A percentile compares a stretch with the other conserved stretches of the same genome.
Evolutionary conservation across 306 rosid genomes (phyloP).

Genomic region (Alnus rubra): DNA sequence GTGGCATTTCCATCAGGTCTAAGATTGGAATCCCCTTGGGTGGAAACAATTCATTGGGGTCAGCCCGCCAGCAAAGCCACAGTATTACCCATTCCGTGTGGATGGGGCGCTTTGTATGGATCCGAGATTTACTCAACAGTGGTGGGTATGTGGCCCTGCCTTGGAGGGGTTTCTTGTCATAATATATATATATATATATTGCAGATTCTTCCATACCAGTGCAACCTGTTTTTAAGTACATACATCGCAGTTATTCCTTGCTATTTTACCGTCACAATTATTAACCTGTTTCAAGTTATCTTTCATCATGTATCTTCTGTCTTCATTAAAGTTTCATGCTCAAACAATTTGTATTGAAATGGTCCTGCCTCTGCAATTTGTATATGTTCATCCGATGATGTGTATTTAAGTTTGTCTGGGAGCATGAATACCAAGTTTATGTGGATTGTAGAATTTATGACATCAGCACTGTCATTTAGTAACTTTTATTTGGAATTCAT

Average conservation of each 20-base stretch:
- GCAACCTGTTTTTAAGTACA: neutral
- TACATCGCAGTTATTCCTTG: neutral
- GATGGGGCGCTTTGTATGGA: no score
- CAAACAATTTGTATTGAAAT: neutral
- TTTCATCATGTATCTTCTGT: neutral
- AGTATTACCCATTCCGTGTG: no score
- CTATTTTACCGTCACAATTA: neutral
- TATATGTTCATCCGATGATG: neutral
- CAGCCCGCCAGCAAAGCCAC: no score
- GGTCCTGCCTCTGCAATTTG: neutral
- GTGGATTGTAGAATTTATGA: neutral
- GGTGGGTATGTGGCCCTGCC: no score
- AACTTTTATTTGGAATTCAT: slow-evolving; percentile 3
- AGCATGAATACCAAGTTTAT: neutral
- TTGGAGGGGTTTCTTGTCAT: no score
- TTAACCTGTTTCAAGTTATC: neutral
- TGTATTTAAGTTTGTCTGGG: neutral
- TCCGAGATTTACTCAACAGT: no score
- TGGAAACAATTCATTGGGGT: no score
- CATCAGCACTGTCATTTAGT: neutral
- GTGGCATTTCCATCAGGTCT: no score
- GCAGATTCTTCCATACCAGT: neutral
- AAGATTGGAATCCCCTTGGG: no score
- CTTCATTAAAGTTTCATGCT: neutral
- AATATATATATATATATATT: no score